Base-by-base conservation (phyloP, 495 filamentous ascomycete species). In the Aspergillus carlsbadensis region DNA sequence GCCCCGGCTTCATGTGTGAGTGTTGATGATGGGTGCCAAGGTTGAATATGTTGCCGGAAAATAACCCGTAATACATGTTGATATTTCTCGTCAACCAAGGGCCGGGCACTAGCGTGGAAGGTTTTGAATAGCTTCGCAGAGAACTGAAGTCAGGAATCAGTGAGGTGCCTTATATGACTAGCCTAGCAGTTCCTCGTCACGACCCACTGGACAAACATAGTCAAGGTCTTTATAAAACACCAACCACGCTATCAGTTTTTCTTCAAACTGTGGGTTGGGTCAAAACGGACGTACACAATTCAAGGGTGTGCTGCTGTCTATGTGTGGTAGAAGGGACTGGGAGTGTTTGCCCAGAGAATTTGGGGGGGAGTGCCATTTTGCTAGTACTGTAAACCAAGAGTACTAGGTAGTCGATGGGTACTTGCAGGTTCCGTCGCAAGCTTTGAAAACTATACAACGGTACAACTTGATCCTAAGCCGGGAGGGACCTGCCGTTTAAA, bases 11-110 rank as follows among this genome's bases (percentile, higher is more conserved):
- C 93, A 72, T 98, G 93, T 21, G 81, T 79, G 14, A 96, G 83
- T 0, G 91, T 96, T 18, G 87, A 91, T 42, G 88, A 90, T 11
- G 93, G 93, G 70, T 98, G 92, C 92, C 93, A 98, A 13, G 93
- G 93, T 69, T 98, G 92, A 60, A 96, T 84, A 65, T 96, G 92
- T 61, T 92, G 91, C 20, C 91, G 87, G 76, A 96, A 87, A 50
- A 97, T 81, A 50, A 93, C 75, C 56, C 86, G 83, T 3, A 93
- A 71, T 53, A 76, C 80, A 20, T 62, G 43, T n/a, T 79, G 65
- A 63, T 87, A 87, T 59, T 84, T 85, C 37, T 74, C 29, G 17
- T 73, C 66, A 64, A 88, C 71, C 26, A 78, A 61, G 0, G 84
- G 81, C 59, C 83, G 72, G 49, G 89, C 77, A 31, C 74, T 65